Evolutionary conservation across 805 yeast genomes (phyloP).

Genomic region (Yarrowia phangngaensis): DNA sequence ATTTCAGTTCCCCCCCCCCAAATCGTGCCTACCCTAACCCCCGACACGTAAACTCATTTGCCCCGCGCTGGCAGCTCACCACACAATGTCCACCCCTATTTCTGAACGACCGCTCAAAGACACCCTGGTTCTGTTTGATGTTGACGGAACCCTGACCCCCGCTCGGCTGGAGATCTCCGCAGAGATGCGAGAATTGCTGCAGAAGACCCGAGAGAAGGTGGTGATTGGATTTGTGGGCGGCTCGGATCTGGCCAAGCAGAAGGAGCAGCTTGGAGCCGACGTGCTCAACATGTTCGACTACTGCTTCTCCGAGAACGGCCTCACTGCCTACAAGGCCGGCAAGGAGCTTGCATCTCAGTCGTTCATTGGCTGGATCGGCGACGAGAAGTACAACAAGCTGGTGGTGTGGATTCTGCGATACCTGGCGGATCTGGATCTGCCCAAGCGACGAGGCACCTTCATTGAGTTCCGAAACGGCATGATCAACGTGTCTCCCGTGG

Average conservation of each 20-base stretch:
- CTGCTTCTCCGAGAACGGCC: conserved; percentile 96
- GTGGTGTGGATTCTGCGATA: conserved; percentile 81
- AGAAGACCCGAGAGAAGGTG: conserved; percentile 79
- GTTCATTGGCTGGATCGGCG: conserved; percentile 93
- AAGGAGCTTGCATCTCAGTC: conserved; percentile 86
- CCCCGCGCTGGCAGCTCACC: background rate
- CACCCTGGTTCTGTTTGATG: conserved; percentile 89
- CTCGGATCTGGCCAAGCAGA: conserved; percentile 87
- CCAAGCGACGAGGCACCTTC: conserved; percentile 98
- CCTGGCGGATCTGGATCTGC: conserved; percentile 80
- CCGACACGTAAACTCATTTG: conserved; percentile 4
- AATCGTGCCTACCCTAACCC: no score
- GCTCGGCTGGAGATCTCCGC: conserved; percentile 68
- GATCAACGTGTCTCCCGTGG: conserved; percentile 97
- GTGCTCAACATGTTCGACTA: conserved; percentile 81
- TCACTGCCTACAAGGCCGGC: conserved; percentile 94
- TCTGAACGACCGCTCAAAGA: conserved; percentile 68
- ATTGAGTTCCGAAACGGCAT: conserved; percentile 99
- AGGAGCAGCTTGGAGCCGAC: conserved; percentile 87
- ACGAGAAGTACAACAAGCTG: conserved; percentile 85
- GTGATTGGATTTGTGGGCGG: conserved; percentile 99
- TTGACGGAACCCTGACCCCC: conserved; percentile 97
- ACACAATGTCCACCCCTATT: conserved; percentile 50
- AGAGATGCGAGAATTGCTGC: conserved; percentile 70
- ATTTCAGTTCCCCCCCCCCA: no score